Percentiles rank a stretch among this genome's conserved stretches.
These are phyloP conservation scores for Nasturtium officinale DNA, from an alignment of 345 rosid species.

Conservation along the genomic window DNA sequence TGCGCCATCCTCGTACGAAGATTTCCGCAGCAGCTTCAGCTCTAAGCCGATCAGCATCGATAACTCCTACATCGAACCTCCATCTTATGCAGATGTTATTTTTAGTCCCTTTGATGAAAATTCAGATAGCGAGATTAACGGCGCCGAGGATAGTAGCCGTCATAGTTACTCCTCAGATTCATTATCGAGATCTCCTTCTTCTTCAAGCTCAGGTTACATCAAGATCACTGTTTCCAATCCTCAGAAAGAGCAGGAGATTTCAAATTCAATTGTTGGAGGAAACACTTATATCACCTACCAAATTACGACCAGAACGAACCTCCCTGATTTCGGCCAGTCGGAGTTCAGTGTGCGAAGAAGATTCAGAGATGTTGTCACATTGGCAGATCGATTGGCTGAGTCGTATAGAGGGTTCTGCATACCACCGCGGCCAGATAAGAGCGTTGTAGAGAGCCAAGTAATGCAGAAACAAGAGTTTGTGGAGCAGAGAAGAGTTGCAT, in stretches of 20 bases:
- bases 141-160: conserved; percentile 50
- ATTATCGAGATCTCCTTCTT: conserved; percentile 63
- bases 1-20: conserved; percentile 45
- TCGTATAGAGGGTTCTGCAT: conserved; percentile 79
- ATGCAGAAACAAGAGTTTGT: conserved; percentile 98
- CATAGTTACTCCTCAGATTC: conserved; percentile 48
- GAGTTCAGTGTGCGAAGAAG: conserved; percentile 82
- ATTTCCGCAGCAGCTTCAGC: conserved; percentile 44
- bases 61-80: conserved; percentile 81
- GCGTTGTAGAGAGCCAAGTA: conserved; percentile 88
- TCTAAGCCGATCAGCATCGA: conserved; percentile 41
- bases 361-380: conserved; percentile 77
- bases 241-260: conserved; percentile 70
- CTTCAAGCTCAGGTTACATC: conserved; percentile 56
- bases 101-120: conserved; percentile 76
- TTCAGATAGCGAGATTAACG: conserved; percentile 56
- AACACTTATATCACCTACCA: conserved; percentile 70
- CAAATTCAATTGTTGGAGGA: conserved; percentile 80
- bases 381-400: conserved; percentile 81
- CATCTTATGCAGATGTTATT: conserved; percentile 80
- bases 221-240: conserved; percentile 86
- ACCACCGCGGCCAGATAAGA: conserved; percentile 93
- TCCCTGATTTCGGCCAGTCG: conserved; percentile 58
- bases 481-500: conserved; percentile 83
- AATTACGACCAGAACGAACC: conserved; percentile 84